Conservation (phyloP, 176 grass and related monocot species). For the sorghum (Sorghum bicolor) region Sorghum_bicolor_NCBIv3 NC_012870.2:13342501-13343000, state of each 20-base stretch:
- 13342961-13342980: neutral
- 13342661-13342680: conserved; percentile 48
- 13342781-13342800: conserved; percentile 43
- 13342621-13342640: conserved; percentile 32
- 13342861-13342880: conserved; percentile 13
- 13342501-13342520: conserved; percentile 2
- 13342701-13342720: conserved; percentile 35
- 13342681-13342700: conserved; percentile 33
- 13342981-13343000: neutral
- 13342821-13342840: conserved; percentile 29
- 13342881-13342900: conserved; percentile 28
- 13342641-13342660: conserved; percentile 33
- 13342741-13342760: conserved; percentile 29
- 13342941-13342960: neutral
- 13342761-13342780: conserved; percentile 36
- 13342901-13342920: neutral
- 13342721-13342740: conserved; percentile 43
- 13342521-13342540: neutral
- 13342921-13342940: conserved; percentile 8
- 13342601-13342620: conserved; percentile 17
- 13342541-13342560: conserved; percentile 27
- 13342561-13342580: conserved; percentile 15
- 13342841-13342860: conserved; percentile 34
- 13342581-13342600: conserved; percentile 14
- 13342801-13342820: conserved; percentile 31